Percentiles rank a stretch among this genome's conserved stretches.
These are phyloP conservation scores for Cryptococcus sp. DNA, from an alignment of 1,284 basidiomycete species.

Conservation along the genomic window DNA sequence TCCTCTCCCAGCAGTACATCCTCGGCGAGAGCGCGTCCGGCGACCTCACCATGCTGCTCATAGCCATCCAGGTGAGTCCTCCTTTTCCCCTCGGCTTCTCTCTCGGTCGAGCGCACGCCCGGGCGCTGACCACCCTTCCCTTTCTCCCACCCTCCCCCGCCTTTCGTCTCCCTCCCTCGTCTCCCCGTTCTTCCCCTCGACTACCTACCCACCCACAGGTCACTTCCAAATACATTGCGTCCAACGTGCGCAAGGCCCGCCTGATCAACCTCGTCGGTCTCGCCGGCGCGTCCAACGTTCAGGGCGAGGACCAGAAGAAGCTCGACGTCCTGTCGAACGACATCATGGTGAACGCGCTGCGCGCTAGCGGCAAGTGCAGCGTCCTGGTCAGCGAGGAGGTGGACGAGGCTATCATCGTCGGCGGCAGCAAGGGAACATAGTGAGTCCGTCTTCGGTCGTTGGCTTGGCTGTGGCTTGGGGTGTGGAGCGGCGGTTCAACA, in stretches of 20 bases:
- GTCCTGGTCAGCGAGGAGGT: slow-evolving; percentile 94
- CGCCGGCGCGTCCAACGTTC: slow-evolving; percentile 93
- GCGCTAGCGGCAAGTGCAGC: slow-evolving; percentile 89
- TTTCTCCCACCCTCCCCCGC: background rate
- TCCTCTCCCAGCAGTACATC: slow-evolving; percentile 75
- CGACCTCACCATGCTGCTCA: slow-evolving; percentile 90
- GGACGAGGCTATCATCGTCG: slow-evolving; percentile 85
- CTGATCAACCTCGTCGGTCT: slow-evolving; percentile 98
- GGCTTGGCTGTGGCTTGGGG: background rate
- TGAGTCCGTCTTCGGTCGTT: slow-evolving; percentile 24
- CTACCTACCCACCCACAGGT: slow-evolving; percentile 49
- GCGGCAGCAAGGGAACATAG: slow-evolving; percentile 64
- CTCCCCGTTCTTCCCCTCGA: background rate
- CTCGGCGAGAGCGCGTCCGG: slow-evolving; percentile 78
- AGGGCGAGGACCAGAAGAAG: slow-evolving; percentile 99
- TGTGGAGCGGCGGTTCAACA: background rate
- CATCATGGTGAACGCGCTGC: slow-evolving; percentile 96
- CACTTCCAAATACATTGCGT: slow-evolving; percentile 83
- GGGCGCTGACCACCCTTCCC: no score
- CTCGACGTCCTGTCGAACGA: slow-evolving; percentile 96
- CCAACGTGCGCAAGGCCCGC: slow-evolving; percentile 93
- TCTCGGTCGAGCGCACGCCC: background rate
- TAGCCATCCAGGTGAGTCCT: slow-evolving; percentile 84
- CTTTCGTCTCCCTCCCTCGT: background rate
- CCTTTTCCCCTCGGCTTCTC: background rate